Percentiles rank a stretch among this genome's conserved stretches.
phyloP scores from a whole-genome alignment of 2,329 filamentous ascomycete species.

The Verticillium albo-atrum region DNA sequence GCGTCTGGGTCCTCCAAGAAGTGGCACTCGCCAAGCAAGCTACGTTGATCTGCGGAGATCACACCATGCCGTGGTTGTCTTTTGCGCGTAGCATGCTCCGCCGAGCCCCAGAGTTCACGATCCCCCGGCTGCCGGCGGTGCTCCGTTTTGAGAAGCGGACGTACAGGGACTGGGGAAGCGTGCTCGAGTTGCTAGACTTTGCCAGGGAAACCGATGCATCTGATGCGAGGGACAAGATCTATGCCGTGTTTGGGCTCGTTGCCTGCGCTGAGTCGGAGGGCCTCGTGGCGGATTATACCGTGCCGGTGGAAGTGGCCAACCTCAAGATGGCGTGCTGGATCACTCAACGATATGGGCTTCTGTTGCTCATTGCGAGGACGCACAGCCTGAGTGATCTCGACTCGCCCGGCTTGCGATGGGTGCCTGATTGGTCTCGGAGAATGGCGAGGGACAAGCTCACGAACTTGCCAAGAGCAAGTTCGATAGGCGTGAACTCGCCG shows the following conservation, averaged over 20 bases:
- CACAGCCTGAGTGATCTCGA: rapidly evolving
- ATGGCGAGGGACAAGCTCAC: background rate
- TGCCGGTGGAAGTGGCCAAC: background rate
- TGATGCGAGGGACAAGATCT: slow-evolving; percentile 19
- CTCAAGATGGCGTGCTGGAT: slow-evolving; percentile 1
- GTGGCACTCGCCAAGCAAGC: slow-evolving; percentile 18
- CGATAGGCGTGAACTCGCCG: no score
- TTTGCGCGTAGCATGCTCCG: background rate
- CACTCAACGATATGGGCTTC: background rate
- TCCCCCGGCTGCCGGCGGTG: background rate
- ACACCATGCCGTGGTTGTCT: background rate
- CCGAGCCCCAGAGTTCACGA: no score
- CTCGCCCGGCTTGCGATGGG: background rate
- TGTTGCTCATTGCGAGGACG: background rate
- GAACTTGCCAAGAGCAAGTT: no score
- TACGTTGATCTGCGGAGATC: slow-evolving; percentile 21
- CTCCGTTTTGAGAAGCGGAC: background rate
- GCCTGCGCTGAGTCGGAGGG: slow-evolving; percentile 10
- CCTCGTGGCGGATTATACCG: slow-evolving; percentile 13
- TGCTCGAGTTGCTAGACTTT: background rate
- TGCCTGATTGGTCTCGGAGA: background rate
- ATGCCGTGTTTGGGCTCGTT: slow-evolving; percentile 18
- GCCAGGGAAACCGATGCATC: slow-evolving; percentile 6
- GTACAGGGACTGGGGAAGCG: background rate
- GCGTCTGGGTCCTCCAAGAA: slow-evolving; percentile 24